Evolutionary conservation across 2,329 filamentous ascomycete species (phyloP).

Genomic region (Penicillium decumbens): DNA sequence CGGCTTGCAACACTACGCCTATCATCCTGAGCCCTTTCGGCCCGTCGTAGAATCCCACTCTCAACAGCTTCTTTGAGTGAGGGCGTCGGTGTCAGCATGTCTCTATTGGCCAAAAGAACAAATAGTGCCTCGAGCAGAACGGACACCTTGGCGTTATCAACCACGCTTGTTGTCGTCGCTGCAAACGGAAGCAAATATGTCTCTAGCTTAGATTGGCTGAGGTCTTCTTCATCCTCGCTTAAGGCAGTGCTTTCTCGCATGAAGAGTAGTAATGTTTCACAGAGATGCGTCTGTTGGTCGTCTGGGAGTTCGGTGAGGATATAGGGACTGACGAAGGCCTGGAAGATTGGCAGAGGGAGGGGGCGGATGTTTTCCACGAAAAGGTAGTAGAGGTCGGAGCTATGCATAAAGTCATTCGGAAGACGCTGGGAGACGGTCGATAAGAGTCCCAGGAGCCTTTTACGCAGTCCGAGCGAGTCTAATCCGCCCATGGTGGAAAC

Average conservation of each 20-base stretch:
- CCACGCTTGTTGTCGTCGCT: slow-evolving; percentile 56
- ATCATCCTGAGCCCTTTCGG: slow-evolving; percentile 43
- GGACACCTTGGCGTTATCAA: slow-evolving; percentile 70
- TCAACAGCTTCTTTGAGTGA: slow-evolving; percentile 47
- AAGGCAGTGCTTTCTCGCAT: slow-evolving; percentile 46
- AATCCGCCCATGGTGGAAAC: slow-evolving; percentile 36
- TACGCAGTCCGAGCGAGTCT: slow-evolving; percentile 40
- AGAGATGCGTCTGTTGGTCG: slow-evolving; percentile 47
- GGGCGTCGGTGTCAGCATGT: slow-evolving; percentile 31
- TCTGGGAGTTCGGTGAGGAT: slow-evolving; percentile 40
- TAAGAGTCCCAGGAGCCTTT: slow-evolving; percentile 44
- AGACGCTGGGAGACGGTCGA: slow-evolving; percentile 36
- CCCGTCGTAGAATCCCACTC: slow-evolving; percentile 51
- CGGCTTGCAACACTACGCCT: slow-evolving; percentile 42
- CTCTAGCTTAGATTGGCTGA: slow-evolving; percentile 51
- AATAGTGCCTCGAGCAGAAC: slow-evolving; percentile 63
- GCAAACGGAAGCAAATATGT: slow-evolving; percentile 62
- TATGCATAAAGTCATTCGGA: slow-evolving; percentile 33
- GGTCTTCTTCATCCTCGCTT: slow-evolving; percentile 37
- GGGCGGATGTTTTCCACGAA: slow-evolving; percentile 47
- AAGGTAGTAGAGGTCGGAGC: slow-evolving; percentile 41
- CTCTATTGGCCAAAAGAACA: slow-evolving; percentile 46
- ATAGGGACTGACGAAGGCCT: slow-evolving; percentile 43
- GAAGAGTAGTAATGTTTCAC: slow-evolving; percentile 50
- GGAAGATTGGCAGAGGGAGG: slow-evolving; percentile 45